These are phyloP conservation scores for Lactarius indigo DNA, from an alignment of 768 basidiomycete genomes.

Conservation along the genomic window DNA sequence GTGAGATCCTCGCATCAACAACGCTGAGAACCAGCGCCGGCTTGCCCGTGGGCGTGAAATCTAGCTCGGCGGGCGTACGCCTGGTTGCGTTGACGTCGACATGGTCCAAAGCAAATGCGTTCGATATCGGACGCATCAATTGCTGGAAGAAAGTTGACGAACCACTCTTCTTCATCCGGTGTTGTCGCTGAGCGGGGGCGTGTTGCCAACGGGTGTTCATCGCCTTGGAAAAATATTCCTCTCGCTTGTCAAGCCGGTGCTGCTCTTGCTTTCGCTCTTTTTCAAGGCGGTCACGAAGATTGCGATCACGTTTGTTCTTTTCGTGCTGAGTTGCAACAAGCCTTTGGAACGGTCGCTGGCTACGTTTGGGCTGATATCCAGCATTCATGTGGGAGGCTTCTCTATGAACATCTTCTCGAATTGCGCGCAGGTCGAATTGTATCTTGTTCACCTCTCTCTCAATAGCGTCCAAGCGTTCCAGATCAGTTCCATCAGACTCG, in stretches of 20 bases:
- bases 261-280: slow-evolving; percentile 79
- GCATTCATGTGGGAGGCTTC: slow-evolving; percentile 52
- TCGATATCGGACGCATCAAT: slow-evolving; percentile 87
- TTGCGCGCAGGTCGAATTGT: slow-evolving; percentile 66
- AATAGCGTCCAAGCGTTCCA: slow-evolving; percentile 72
- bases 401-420: slow-evolving; percentile 71
- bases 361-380: slow-evolving; percentile 49
- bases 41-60: slow-evolving; percentile 69
- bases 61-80: slow-evolving; percentile 68
- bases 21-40: slow-evolving; percentile 73
- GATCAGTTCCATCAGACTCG: slow-evolving; percentile 60
- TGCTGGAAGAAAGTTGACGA: slow-evolving; percentile 76
- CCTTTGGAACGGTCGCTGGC: slow-evolving; percentile 61
- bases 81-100: slow-evolving; percentile 41
- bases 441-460: slow-evolving; percentile 61
- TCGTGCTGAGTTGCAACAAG: slow-evolving; percentile 67
- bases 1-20: slow-evolving; percentile 64
- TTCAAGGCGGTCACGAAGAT: slow-evolving; percentile 61
- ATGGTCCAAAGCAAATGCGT: slow-evolving; percentile 70
- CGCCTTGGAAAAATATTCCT: slow-evolving; percentile 70
- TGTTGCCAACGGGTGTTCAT: slow-evolving; percentile 58
- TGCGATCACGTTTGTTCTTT: slow-evolving; percentile 75
- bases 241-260: slow-evolving; percentile 63
- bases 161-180: slow-evolving; percentile 86
- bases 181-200: slow-evolving; percentile 58